Base-by-base conservation (phyloP, 2,329 filamentous ascomycete species). In the Monilinia aucupariae region DNA sequence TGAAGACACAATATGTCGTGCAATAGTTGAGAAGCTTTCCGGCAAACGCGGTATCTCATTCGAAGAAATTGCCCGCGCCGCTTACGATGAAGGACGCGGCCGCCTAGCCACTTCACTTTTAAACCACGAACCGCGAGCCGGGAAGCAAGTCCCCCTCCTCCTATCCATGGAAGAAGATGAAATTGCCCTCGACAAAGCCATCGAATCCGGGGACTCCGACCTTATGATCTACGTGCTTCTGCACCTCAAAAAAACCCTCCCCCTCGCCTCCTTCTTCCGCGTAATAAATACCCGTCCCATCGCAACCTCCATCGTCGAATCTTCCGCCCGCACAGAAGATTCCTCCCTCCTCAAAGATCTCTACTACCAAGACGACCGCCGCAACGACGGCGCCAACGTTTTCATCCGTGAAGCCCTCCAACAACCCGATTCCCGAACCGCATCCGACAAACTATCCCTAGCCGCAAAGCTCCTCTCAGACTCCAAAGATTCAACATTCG, bases 111-210 rank as follows among this genome's bases (percentile, higher is more conserved):
- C 92, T 0, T 87, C 96, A 69, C 80, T 99, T 0, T 81, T 99
- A 8, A 96, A 97, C 71, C 90, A 97, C 72, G 94, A 99, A 73
- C 92, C 93, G 12, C 86, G 94, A 63, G 93, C 92, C 2, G 94
- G 93, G n/a, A 91, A 93, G 68, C 94, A 99, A 76, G 94, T 99
- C 0, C 94, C 94, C 0, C 82, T 99, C 3, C 83, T 99, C 2
- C 80, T 99, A 49, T 92, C 85, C 74, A 97, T 97, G 90, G 92
- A 96, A 70, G 92, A 99, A 75, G 93, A 97, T 68, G 91, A 92
- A 68, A 86, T 97, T 48, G 94, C 94, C 0, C 83, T 99, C 0
- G 93, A 97, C 79, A 99, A 97, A 75, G 93, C 94, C 12, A 91
- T 97, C 64, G 92, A 97, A 74, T 96, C 91, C 65, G 93, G 93